Base-by-base conservation (phyloP, 257 asterid genomes). In the Cynanchum wilfordii region DNA sequence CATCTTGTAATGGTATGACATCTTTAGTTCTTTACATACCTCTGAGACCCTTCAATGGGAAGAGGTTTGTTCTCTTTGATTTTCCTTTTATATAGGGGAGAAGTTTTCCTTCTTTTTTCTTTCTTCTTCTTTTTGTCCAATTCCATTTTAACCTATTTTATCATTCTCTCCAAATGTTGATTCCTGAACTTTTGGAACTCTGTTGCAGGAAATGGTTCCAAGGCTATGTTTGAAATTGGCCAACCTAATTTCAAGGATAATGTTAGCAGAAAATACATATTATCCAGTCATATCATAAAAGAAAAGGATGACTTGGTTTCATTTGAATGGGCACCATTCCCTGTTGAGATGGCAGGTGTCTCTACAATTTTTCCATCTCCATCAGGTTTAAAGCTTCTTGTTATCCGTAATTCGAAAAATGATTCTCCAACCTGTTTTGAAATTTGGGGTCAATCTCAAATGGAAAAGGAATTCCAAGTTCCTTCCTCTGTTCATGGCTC, bases 281-380 rank as follows among this genome's bases (percentile, higher is more conserved):
- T 89, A 72, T 83, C 97, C 68, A 82, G 92, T 79, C 89, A 87
- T 83, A 87, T 92, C 71, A 49, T 71, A 6, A 83, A 73, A 50
- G 80, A 65, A 71, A 80, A 74, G 59, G 45, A 75, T 62, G 74
- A 73, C 69, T 84, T 87, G 42, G 81, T 86, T 59, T 83, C 83
- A 70, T 95, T 92, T 77, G 83, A 79, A 3, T 95, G 97, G 98
- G 79, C 90, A 27, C 96, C 92, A 22, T 95, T 95, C 76, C 99
- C 97, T 25, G 78, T 84, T 42, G 97, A 95, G 82, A 82, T 89
- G 83, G 82, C 78, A 1, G 87, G 96, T 27, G 96, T 88, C 66
- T 86, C 94, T 67, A 51, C 84, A 13, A 68, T 92, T 84, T 79
- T 87, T 66, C 99, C 99, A 30, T 92, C 97, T 67, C 97, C 96